phyloP scores from a whole-genome alignment of 495 filamentous ascomycete species.

The Mytilinidion resinicola region DNA sequence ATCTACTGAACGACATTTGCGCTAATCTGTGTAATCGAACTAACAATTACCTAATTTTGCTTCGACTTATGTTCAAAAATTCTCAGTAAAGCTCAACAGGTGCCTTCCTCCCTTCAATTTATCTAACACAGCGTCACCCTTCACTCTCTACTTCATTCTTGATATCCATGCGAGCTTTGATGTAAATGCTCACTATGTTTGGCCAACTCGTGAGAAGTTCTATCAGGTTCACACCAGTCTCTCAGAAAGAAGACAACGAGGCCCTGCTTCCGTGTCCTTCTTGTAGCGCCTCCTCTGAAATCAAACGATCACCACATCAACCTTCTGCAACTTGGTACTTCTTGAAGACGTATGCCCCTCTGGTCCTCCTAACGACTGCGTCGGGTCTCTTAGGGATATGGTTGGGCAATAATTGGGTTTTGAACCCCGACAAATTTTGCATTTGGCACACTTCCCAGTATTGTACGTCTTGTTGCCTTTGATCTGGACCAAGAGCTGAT shows the following conservation, averaged over 20 bases:
- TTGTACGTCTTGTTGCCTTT: conserved; percentile 2
- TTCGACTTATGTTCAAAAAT: no score
- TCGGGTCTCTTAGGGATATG: conserved; percentile 1
- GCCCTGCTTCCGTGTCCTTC: neutral
- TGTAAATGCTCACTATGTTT: conserved; percentile 1
- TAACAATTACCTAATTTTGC: no score
- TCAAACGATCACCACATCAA: no score
- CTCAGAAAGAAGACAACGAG: conserved; percentile 12
- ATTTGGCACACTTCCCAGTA: conserved; percentile 19
- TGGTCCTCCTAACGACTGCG: neutral
- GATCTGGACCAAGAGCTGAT: neutral
- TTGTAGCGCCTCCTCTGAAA: no score
- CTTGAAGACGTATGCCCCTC: neutral
- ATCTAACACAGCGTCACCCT: neutral
- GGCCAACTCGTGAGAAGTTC: neutral
- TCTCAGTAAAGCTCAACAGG: no score
- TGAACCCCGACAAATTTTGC: conserved; percentile 15
- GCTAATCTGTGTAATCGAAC: no score
- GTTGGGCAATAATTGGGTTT: neutral
- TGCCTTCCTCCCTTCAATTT: no score
- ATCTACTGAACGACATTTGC: no score
- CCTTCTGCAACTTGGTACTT: no score
- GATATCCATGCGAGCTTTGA: neutral
- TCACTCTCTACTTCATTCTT: neutral
- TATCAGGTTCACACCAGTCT: neutral